Percentiles rank a stretch among this genome's conserved stretches.
Conservation (phyloP, 208 protist species). For the Trypanosoma brucei region DNA sequence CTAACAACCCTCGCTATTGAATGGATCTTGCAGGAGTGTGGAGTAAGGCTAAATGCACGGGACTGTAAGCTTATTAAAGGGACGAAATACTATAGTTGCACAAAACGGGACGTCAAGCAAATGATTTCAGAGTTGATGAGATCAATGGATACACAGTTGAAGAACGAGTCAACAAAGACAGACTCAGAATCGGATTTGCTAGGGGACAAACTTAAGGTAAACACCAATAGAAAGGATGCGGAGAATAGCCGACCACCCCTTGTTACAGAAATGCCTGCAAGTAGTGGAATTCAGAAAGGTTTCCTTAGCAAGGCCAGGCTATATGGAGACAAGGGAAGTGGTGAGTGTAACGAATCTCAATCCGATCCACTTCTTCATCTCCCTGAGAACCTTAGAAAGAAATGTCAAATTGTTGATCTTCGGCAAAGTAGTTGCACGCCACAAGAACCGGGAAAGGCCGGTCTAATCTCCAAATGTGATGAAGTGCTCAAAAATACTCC, state of each 20-base stretch:
- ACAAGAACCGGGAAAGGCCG: not conserved
- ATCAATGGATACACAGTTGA: slow-evolving; percentile 18
- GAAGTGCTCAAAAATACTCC: not conserved
- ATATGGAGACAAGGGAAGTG: slow-evolving; percentile 55
- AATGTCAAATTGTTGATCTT: slow-evolving; percentile 75
- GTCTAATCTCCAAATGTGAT: not conserved
- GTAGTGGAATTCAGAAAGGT: slow-evolving; percentile 60
- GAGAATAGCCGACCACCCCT: slow-evolving; percentile 29
- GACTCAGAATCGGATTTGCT: slow-evolving; percentile 1
- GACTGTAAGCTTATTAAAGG: slow-evolving; percentile 40
- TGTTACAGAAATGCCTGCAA: slow-evolving; percentile 51
- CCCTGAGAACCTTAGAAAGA: slow-evolving; percentile 59
- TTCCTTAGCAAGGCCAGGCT: slow-evolving; percentile 52
- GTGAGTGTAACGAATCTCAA: slow-evolving; percentile 44
- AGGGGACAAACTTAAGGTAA: slow-evolving; percentile 14
- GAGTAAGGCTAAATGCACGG: slow-evolving; percentile 35
- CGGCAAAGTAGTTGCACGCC: slow-evolving; percentile 11
- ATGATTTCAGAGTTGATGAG: slow-evolving; percentile 20
- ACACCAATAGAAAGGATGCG: slow-evolving; percentile 1
- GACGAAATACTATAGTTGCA: slow-evolving; percentile 33
- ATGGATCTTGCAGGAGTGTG: slow-evolving; percentile 77
- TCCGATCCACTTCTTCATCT: slow-evolving; percentile 68
- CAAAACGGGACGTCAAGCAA: slow-evolving; percentile 3
- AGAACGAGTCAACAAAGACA: slow-evolving; percentile 1
- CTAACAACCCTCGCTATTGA: slow-evolving; percentile 58